These are phyloP conservation scores for Porpolomopsis calyptriformis DNA, from an alignment of 768 basidiomycete genomes.

Conservation along the genomic window DNA sequence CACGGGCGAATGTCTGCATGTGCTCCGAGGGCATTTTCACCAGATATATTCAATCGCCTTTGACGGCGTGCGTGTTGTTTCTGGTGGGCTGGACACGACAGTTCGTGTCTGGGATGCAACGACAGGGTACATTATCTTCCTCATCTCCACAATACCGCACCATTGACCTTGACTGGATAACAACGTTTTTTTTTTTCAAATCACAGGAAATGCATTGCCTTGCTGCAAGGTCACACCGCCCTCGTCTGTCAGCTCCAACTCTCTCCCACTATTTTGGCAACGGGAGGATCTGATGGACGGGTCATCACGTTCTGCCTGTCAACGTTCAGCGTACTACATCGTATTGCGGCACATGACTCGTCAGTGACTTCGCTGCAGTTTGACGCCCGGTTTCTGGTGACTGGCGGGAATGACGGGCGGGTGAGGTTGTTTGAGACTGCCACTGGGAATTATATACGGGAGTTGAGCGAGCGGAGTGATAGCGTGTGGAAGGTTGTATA, in stretches of 20 bases:
- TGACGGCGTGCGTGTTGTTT: conserved; percentile 71
- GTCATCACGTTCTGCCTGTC: conserved; percentile 34
- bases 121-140: conserved; percentile 52
- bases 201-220: conserved; percentile 69
- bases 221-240: conserved; percentile 84
- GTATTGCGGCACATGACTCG: conserved; percentile 83
- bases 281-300: conserved; percentile 83
- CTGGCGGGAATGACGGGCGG: conserved; percentile 77
- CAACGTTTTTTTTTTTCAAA: conserved; percentile 4
- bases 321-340: conserved; percentile 38
- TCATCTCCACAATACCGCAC: background rate
- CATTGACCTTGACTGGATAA: no score
- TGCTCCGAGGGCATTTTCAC: conserved; percentile 73
- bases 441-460: conserved; percentile 62
- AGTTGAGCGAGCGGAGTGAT: conserved; percentile 68
- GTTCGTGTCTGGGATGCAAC: conserved; percentile 84
- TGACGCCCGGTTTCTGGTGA: conserved; percentile 71
- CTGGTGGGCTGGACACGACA: conserved; percentile 88
- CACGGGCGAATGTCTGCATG: conserved; percentile 76
- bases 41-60: conserved; percentile 90
- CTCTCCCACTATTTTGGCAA: conserved; percentile 55
- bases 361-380: conserved; percentile 82
- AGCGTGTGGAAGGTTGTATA: conserved; percentile 82
- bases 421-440: conserved; percentile 61
- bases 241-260: conserved; percentile 89